Evolutionary conservation across 176 grass and related monocot genomes (phyloP).

Genomic region (Aegilops bicornis): DNA sequence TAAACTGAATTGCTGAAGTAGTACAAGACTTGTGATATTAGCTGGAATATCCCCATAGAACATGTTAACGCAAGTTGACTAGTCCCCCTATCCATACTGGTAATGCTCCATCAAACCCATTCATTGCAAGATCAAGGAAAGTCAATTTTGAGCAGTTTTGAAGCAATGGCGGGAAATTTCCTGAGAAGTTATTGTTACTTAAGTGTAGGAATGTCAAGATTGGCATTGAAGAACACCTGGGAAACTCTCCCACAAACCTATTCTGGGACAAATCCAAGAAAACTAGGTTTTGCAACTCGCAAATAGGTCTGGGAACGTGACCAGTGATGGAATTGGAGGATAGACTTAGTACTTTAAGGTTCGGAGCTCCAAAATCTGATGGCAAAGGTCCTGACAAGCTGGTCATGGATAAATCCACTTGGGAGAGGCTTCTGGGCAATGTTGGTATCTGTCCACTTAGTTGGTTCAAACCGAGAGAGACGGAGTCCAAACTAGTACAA

Average conservation of each 20-base stretch:
- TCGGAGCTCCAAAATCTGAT: not conserved
- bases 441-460: not conserved
- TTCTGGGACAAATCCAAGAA: conserved; percentile 28
- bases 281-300: not conserved
- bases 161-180: conserved; percentile 24
- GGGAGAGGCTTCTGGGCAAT: not conserved
- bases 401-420: conserved; percentile 22
- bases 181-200: conserved; percentile 34
- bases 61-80: conserved; percentile 7
- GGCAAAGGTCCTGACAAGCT: not conserved
- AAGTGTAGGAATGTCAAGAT: not conserved
- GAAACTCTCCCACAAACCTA: conserved; percentile 8
- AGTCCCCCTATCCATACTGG: conserved; percentile 42
- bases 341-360: not conserved
- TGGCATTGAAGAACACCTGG: not conserved
- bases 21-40: not conserved
- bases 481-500: not conserved
- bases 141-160: not conserved
- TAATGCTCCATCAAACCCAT: conserved; percentile 26
- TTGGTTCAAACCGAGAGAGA: not conserved
- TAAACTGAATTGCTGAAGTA: conserved; percentile 37
- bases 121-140: conserved; percentile 33
- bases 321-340: conserved; percentile 30
- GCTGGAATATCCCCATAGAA: conserved; percentile 32
- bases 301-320: conserved; percentile 22